Base-by-base conservation (phyloP, 2,329 filamentous ascomycete genomes). In the Scedosporium dehoogii region DNA sequence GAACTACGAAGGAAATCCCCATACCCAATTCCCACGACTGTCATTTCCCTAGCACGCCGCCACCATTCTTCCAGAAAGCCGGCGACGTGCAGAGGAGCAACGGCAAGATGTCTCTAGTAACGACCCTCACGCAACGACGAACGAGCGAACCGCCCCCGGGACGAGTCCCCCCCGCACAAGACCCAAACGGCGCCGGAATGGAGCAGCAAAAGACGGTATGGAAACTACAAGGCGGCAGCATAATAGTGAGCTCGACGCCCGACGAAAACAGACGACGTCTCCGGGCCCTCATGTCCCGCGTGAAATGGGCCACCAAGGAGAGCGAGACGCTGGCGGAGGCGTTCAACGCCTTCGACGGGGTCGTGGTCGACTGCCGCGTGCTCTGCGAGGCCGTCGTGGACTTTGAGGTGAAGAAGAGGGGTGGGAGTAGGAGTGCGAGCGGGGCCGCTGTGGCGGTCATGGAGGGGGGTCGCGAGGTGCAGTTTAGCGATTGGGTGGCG, bases 301-400 rank as follows among this genome's bases (percentile, higher is more conserved):
- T 77, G 67, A 70, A 72, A 53, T 67, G 71, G 46, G 68, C 70
- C 3, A 71, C 74, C 3, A 66, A 70, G 0, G 70, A 69, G 1
- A 69, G 73, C 2, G 73, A 68, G 62, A 70, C 75, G 5, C 74
- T 80, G 16, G 79, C 81, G 62, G 70, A 72, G 3, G 75, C 75
- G 4, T 81, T 76, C 66, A 75, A 77, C 25, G 73, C 77, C 6
- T 81, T 79, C 57, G 66, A 67, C 60, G 80, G 75, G 64, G 66
- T 76, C 58, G 75, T 70, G 61, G 75, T 78, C 1, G 72, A 71
- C 60, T 77, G 76, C 62, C 63, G 72, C n/a, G 69, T 69, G 1
- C 67, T 79, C n/a, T 80, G 77, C 60, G 70, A 71, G 58, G 69
- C 70, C 21, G 71, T 80, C 10, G 67, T 79, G 6, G 71, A 73